phyloP scores from a whole-genome alignment of 345 rosid species.

The Hirschfeldia incana region DNA sequence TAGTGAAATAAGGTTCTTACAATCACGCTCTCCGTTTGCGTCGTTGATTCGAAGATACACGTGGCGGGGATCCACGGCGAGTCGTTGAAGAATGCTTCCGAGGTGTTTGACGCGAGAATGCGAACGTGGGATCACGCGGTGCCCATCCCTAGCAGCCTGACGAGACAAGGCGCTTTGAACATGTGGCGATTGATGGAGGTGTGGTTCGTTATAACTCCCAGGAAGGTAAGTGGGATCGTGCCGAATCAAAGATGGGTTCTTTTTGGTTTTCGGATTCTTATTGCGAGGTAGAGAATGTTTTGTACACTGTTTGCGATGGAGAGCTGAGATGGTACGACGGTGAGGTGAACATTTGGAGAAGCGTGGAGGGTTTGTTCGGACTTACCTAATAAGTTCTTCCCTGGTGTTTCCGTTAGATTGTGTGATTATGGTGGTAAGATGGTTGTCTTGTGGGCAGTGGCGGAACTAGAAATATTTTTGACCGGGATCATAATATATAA shows the following conservation, averaged over 20 bases:
- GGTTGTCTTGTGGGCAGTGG: not conserved
- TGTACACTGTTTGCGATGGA: not conserved
- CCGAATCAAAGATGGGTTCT: slow-evolving; percentile 45
- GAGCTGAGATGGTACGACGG: not conserved
- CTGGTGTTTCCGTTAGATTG: not conserved
- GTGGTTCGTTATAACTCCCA: not conserved
- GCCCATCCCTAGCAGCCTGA: not conserved
- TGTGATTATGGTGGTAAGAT: slow-evolving; percentile 11
- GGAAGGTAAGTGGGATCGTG: not conserved
- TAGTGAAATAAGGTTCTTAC: too few relatives aligned
- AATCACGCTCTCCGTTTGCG: not conserved
- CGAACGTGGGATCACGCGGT: not conserved
- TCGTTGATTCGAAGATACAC: not conserved
- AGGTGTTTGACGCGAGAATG: not conserved
- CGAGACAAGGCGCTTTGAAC: not conserved
- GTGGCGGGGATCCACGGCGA: not conserved
- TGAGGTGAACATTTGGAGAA: not conserved
- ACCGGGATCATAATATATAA: too few relatives aligned
- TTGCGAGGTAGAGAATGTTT: not conserved
- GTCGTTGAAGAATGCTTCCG: not conserved
- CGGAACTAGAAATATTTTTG: too few relatives aligned
- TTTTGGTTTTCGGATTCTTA: not conserved
- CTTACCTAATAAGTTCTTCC: not conserved
- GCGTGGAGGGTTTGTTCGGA: not conserved
- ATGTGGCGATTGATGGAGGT: not conserved